Percentiles rank a stretch among this genome's conserved stretches.
phyloP scores from a whole-genome alignment of 1,139 yeast species.

The Taiozyma sp. region DNA sequence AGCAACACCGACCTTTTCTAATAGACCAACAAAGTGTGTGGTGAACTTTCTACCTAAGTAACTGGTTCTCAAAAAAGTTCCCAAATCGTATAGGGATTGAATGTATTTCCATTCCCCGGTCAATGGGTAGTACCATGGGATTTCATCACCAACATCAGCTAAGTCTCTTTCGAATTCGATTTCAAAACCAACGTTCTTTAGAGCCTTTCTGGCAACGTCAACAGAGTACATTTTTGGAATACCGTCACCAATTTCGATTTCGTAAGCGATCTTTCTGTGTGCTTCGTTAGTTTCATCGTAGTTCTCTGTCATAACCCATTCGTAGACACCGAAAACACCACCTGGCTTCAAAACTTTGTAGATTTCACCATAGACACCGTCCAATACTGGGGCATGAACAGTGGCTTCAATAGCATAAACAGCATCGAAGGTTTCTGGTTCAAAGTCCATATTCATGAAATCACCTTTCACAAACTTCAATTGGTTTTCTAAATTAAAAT shows the following conservation, averaged over 20 bases:
- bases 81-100: constrained; percentile 71
- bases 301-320: constrained; percentile 97
- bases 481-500: constrained; percentile 61
- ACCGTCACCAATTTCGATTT: constrained; percentile 98
- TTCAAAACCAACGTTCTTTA: constrained; percentile 83
- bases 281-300: constrained; percentile 84
- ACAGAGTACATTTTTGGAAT: constrained; percentile 93
- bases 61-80: constrained; percentile 88
- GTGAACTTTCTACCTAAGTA: constrained; percentile 81
- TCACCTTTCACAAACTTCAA: constrained; percentile 92
- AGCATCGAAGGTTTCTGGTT: constrained; percentile 84
- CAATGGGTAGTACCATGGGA: constrained; percentile 98
- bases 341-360: constrained; percentile 96
- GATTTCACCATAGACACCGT: constrained; percentile 94
- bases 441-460: constrained; percentile 98
- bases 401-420: constrained; percentile 99
- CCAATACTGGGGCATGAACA: constrained; percentile 94
- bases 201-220: constrained; percentile 83
- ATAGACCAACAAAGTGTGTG: constrained; percentile 66
- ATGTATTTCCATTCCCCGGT: constrained; percentile 90
- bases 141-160: constrained; percentile 74
- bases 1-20: constrained; percentile 84
- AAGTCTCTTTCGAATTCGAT: constrained; percentile 71
- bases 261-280: constrained; percentile 94
- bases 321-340: constrained; percentile 95